Base-by-base conservation (phyloP, 2,329 filamentous ascomycete species). In the Parasarocladium wereldwijsianum region DNA sequence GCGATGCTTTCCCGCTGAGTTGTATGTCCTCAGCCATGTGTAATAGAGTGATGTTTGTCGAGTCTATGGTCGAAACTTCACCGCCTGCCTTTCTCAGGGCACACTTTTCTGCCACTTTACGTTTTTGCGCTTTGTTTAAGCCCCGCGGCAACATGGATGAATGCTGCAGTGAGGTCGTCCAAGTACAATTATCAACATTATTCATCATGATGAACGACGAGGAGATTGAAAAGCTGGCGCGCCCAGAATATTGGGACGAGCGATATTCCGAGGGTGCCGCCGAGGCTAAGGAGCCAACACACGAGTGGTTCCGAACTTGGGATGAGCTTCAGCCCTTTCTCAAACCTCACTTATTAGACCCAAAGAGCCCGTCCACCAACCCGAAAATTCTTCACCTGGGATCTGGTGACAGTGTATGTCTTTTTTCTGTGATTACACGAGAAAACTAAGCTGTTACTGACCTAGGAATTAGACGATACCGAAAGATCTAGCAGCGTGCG, bases 221-320 rank as follows among this genome's bases (percentile, higher is more conserved):
- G 8, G 36, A 38, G 18, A 43, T 36, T 22, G 32, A 34, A 19
- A 22, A 22, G 4, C 50, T 64, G 17, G 49, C 52, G 22, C 45
- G 49, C 19, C 40, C 60, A 6, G 52, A 55, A 12, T 70, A 61
- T 43, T 70, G 66, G 66, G 57, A 71, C 39, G 41, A 52, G 29
- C 54, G 58, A 3, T 70, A 69, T 41, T 35, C 44, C 3, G 44
- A 52, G 21, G 47, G 53, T 1, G 47, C 52, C 24, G 45, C 43
- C 13, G 45, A 52, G 5, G 38, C 45, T 13, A 13, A 13, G 9
- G 14, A 8, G 17, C 59, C 56, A 4, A 58, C 54, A 8, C 60
- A 68, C 39, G 66, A 72, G 40, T 73, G 67, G 66, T 64, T 66
- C 36, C 55, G 60, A 12, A 51, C 52, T 3, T 72, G 62, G 36